phyloP scores from a whole-genome alignment of 352 stramenopile species.

The Globisporangium iwayamae region DNA sequence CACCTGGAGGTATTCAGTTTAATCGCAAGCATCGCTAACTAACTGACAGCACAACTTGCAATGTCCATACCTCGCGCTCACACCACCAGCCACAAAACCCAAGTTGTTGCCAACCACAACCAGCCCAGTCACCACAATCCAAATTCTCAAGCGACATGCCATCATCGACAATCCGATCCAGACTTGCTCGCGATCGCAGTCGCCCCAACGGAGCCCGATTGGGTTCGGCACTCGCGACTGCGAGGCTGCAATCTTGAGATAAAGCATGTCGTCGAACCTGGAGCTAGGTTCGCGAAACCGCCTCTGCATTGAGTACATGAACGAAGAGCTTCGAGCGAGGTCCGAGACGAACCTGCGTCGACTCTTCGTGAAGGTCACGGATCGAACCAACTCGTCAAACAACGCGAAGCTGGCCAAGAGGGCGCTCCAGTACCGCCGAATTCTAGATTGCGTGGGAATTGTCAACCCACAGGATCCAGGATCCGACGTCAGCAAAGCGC shows the following conservation, averaged over 20 bases:
- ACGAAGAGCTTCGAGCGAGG: not conserved
- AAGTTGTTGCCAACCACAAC: not conserved
- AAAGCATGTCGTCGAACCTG: not conserved
- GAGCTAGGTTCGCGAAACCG: not conserved
- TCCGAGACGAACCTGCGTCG: not conserved
- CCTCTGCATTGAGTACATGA: not conserved
- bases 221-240: not conserved
- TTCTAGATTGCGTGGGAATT: conserved; percentile 4
- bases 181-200: not conserved
- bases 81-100: not conserved
- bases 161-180: not conserved
- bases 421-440: conserved; percentile 19
- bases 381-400: not conserved
- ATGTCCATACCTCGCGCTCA: not conserved
- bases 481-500: conserved; percentile 7
- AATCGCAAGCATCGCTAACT: not conserved
- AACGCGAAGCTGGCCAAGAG: conserved; percentile 8
- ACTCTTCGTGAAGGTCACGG: not conserved
- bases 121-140: not conserved
- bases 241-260: not conserved
- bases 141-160: not conserved
- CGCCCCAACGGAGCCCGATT: not conserved
- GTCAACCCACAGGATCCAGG: conserved; percentile 10
- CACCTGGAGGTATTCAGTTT: not conserved
- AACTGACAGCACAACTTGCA: not conserved